These are phyloP conservation scores for Phytophthora fragariae DNA, from an alignment of 352 stramenopile genomes.

Conservation along the genomic window DNA sequence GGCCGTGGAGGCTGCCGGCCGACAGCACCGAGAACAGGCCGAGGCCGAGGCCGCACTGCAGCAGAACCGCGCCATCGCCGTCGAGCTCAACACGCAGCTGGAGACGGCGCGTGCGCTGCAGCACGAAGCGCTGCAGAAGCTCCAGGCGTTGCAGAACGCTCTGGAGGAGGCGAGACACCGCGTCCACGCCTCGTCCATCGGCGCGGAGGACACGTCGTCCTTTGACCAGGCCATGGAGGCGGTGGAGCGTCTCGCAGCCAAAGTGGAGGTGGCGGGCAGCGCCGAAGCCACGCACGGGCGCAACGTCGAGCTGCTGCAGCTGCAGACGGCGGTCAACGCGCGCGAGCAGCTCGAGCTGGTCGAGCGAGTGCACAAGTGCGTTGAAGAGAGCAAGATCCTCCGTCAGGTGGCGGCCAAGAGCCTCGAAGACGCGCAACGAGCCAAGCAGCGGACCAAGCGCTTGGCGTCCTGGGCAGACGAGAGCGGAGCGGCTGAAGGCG, in stretches of 20 bases:
- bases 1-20: conserved; percentile 50
- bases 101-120: conserved; percentile 37
- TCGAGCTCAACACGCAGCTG: conserved; percentile 42
- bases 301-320: conserved; percentile 38
- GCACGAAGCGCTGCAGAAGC: conserved; percentile 38
- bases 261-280: conserved; percentile 63
- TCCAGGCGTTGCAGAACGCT: conserved; percentile 30
- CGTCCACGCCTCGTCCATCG: conserved; percentile 45
- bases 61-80: conserved; percentile 35
- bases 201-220: conserved; percentile 20
- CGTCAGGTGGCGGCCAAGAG: conserved; percentile 54
- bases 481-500: background rate
- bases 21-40: conserved; percentile 38
- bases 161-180: conserved; percentile 43
- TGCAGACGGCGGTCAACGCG: conserved; percentile 24
- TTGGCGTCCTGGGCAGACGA: conserved; percentile 67
- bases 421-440: conserved; percentile 64
- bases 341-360: conserved; percentile 44
- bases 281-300: conserved; percentile 54
- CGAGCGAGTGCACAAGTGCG: conserved; percentile 33
- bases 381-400: conserved; percentile 48
- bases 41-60: conserved; percentile 45
- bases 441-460: conserved; percentile 59
- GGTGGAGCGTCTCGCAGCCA: conserved; percentile 57
- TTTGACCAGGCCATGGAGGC: conserved; percentile 31